Percentiles rank a stretch among this genome's conserved stretches.
phyloP scores from a whole-genome alignment of 768 basidiomycete genomes.

The Suillus ampliporus region DNA sequence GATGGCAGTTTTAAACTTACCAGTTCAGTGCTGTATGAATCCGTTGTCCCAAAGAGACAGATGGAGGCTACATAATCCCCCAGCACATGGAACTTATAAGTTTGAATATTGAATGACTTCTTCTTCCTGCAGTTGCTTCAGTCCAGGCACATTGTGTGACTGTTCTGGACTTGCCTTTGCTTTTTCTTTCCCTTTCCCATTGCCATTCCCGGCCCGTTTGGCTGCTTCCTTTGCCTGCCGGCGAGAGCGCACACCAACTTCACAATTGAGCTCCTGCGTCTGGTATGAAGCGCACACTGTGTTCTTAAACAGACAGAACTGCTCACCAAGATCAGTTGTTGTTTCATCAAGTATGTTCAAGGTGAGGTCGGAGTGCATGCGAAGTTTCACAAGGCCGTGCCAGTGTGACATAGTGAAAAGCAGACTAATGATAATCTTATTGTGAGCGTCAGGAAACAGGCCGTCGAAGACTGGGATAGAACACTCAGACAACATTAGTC shows the following conservation, averaged over 20 bases:
- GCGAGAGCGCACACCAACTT: conserved; percentile 8
- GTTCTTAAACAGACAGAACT: conserved; percentile 26
- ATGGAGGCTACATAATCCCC: conserved; percentile 37
- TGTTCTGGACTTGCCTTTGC: too few relatives aligned
- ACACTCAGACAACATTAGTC: conserved; percentile 22
- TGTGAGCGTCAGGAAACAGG: conserved; percentile 23
- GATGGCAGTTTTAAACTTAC: conserved; percentile 23
- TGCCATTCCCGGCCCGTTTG: too few relatives aligned
- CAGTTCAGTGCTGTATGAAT: conserved; percentile 37
- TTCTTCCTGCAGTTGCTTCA: too few relatives aligned
- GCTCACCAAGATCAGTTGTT: conserved; percentile 24
- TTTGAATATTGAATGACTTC: conserved; percentile 30
- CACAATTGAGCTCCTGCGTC: conserved; percentile 21
- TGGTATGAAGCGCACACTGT: conserved; percentile 25
- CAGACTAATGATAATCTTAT: conserved; percentile 20
- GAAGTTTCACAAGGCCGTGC: conserved; percentile 39
- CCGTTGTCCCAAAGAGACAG: conserved; percentile 35
- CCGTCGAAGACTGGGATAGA: conserved; percentile 39
- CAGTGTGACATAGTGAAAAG: conserved; percentile 30
- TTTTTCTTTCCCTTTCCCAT: too few relatives aligned
- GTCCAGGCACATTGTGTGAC: too few relatives aligned
- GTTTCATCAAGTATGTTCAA: conserved; percentile 17
- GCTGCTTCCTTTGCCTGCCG: too few relatives aligned
- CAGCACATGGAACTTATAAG: conserved; percentile 40
- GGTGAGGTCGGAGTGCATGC: conserved; percentile 32